These are phyloP conservation scores for Mikania micrantha DNA, from an alignment of 129 eudicot genomes.

Conservation along the genomic window DNA sequence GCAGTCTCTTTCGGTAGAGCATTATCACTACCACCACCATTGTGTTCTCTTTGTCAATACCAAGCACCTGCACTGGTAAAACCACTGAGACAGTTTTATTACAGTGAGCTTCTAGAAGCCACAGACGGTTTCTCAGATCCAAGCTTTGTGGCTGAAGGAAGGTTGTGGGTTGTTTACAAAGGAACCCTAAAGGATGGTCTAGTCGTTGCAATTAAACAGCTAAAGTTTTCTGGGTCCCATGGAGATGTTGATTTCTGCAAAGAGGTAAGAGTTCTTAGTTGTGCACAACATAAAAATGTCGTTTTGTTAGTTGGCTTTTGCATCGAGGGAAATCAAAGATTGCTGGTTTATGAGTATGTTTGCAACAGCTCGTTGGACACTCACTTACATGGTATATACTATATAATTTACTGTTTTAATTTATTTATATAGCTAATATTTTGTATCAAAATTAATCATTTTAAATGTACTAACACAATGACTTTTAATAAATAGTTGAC, in stretches of 20 bases:
- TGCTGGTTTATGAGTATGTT: constrained; percentile 77
- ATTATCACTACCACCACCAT: constrained; percentile 76
- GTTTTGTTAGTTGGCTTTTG: constrained; percentile 91
- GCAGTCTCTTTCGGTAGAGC: constrained; percentile 61
- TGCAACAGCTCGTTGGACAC: constrained; percentile 84
- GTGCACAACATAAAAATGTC: constrained; percentile 95
- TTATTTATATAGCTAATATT: background rate
- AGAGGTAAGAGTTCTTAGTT: constrained; percentile 76
- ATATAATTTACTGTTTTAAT: background rate
- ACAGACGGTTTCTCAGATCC: constrained; percentile 61
- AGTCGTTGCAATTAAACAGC: constrained; percentile 76
- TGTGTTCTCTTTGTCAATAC: constrained; percentile 75
- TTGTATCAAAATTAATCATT: background rate
- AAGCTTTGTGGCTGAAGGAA: constrained; percentile 75
- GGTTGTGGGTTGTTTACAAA: constrained; percentile 62
- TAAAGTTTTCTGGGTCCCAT: constrained; percentile 50
- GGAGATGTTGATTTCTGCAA: constrained; percentile 86
- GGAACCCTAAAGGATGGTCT: constrained; percentile 73
- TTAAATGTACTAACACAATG: background rate
- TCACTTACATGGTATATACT: constrained; percentile 67
- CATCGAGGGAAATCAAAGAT: constrained; percentile 49
- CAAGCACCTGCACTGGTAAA: constrained; percentile 85
- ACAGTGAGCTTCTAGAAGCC: constrained; percentile 68
- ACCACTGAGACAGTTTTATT: constrained; percentile 61
- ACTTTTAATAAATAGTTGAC: constrained; percentile 33